These are phyloP conservation scores for Tilletia walkeri DNA, from an alignment of 1,284 basidiomycete genomes.

Conservation along the genomic window DNA sequence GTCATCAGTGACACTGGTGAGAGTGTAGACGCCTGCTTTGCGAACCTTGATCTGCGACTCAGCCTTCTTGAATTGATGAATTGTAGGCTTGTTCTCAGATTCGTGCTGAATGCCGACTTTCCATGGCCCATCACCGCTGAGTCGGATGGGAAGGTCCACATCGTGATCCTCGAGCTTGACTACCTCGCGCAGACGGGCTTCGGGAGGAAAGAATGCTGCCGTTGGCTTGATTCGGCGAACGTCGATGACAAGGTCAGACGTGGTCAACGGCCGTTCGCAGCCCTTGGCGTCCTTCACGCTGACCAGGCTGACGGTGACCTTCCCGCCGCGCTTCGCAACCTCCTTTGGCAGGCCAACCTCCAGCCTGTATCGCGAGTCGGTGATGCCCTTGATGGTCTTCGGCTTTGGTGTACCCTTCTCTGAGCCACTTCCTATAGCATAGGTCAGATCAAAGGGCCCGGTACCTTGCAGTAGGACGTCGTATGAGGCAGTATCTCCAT, in stretches of 20 bases:
- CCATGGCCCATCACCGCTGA: conserved; percentile 58
- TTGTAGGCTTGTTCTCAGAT: conserved; percentile 58
- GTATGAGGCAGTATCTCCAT: conserved; percentile 42
- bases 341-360: conserved; percentile 53
- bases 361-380: conserved; percentile 42
- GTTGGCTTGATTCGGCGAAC: conserved; percentile 85
- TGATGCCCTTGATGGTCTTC: conserved; percentile 45
- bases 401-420: conserved; percentile 24
- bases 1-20: conserved; percentile 74
- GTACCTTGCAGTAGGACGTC: conserved; percentile 46
- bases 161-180: conserved; percentile 75
- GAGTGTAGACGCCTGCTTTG: conserved; percentile 72
- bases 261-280: conserved; percentile 75
- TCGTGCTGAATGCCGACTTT: conserved; percentile 68
- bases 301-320: conserved; percentile 76
- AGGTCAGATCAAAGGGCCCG: conserved; percentile 51
- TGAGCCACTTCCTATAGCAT: conserved; percentile 34
- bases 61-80: conserved; percentile 62
- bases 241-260: conserved; percentile 78
- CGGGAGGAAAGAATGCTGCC: conserved; percentile 68
- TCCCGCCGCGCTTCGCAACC: conserved; percentile 70
- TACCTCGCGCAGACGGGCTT: conserved; percentile 60
- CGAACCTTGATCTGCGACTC: conserved; percentile 72
- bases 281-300: conserved; percentile 84
- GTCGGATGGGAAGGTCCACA: conserved; percentile 58